Evolutionary conservation across 2,329 filamentous ascomycete species (phyloP), one percentile per base, ranked within the genome.

Genomic region (Stenocarpella maydis): DNA sequence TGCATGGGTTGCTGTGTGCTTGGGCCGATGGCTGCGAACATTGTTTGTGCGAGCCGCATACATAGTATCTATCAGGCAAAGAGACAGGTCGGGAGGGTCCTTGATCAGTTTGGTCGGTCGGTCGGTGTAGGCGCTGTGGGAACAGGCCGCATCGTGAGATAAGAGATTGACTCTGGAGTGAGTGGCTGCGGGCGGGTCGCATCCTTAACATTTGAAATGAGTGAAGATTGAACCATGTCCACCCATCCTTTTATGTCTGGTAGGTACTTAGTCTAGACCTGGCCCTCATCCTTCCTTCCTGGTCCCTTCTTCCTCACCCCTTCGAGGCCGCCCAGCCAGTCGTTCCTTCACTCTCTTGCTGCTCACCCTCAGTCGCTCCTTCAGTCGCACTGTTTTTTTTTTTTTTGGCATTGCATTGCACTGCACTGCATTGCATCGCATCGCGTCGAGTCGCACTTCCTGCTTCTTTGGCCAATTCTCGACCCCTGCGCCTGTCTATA

Each of bases 351-450:
- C 50, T 50, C 41, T 58, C 15, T 43, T 28, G 50, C 26, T 58
- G 54, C 54, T 55, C 39, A 54, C 53, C 65, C 24, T 67, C 65
- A 67, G 65, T 67, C 65, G 34, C 28, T 67, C n/a, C n/a, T n/a
- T n/a, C n/a, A n/a, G n/a, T n/a, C n/a, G n/a, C n/a, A n/a, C n/a
- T n/a, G n/a, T n/a, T n/a, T n/a, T n/a, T n/a, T n/a, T n/a, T n/a
- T n/a, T n/a, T n/a, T n/a, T n/a, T n/a, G n/a, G n/a, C n/a, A n/a
- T n/a, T n/a, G n/a, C n/a, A n/a, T 67, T 67, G 52, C 49, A 58
- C 45, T 19, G 65, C 39, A 58, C 28, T 58, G 65, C 58, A 53
- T 37, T 34, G 41, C 45, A 47, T 60, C 45, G 39, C 39, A 45
- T 31, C 24, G 39, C 39, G 37, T 26, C 19, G 24, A 39, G 41